A percentile compares a stretch with the other conserved stretches of the same genome.
These are phyloP conservation scores for Fusarium globosum DNA, from an alignment of 2,329 filamentous ascomycete genomes.

Conservation along the genomic window DNA sequence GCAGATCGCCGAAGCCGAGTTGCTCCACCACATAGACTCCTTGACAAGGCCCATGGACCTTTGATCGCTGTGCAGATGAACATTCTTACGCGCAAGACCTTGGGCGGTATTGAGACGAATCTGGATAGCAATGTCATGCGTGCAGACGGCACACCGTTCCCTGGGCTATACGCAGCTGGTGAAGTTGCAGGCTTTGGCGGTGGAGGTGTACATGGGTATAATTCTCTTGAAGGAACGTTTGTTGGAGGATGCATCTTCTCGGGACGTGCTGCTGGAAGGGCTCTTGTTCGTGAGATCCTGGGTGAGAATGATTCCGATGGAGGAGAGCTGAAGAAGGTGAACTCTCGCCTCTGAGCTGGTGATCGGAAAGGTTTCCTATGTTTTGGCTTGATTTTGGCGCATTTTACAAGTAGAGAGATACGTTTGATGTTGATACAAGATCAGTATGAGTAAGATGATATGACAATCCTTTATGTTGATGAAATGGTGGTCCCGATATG, in stretches of 20 bases:
- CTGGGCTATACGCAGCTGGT: conserved; percentile 68
- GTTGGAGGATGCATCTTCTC: conserved; percentile 73
- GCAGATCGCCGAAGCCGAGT: conserved; percentile 63
- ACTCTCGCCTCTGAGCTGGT: conserved; percentile 5
- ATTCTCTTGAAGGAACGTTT: conserved; percentile 71
- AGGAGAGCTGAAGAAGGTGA: background rate
- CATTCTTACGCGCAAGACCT: conserved; percentile 69
- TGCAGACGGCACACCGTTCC: conserved; percentile 59
- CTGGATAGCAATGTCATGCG: conserved; percentile 66
- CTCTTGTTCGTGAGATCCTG: conserved; percentile 61
- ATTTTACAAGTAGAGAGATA: too few relatives aligned
- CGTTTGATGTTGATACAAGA: background rate
- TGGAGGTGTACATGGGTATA: conserved; percentile 71
- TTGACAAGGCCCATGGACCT: conserved; percentile 66
- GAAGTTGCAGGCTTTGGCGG: conserved; percentile 71
- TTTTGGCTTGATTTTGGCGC: background rate
- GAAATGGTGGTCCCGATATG: background rate
- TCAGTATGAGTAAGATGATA: background rate
- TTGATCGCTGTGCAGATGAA: conserved; percentile 71
- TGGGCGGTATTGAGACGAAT: conserved; percentile 70
- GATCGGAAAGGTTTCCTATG: background rate
- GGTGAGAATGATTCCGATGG: conserved; percentile 4
- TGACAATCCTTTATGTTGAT: background rate
- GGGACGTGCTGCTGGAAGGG: conserved; percentile 65
- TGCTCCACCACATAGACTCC: conserved; percentile 63